Conservation (phyloP, 306 rosid genomes). For the Trifolium subterraneum region DNA sequence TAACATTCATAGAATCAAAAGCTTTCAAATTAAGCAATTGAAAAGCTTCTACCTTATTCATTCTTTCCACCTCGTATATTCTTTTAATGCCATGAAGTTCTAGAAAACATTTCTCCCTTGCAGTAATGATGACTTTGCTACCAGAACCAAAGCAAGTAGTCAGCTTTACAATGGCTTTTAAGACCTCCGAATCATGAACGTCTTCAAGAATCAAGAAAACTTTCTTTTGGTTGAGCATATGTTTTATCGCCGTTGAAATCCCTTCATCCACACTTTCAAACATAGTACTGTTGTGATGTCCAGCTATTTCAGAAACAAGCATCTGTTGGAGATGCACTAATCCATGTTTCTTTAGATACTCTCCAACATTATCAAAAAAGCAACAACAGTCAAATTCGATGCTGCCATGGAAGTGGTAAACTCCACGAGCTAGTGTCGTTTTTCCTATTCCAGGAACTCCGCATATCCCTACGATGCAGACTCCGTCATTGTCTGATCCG, state of each 20-base stretch:
- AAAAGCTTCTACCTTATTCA: background rate
- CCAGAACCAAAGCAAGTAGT: background rate
- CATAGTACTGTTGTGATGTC: background rate
- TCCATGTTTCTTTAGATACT: background rate
- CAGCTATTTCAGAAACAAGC: background rate
- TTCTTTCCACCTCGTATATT: background rate
- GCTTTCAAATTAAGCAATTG: background rate
- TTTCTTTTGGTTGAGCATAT: background rate
- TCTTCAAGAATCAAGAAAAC: background rate
- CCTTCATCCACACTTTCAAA: background rate
- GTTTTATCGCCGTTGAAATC: too few species aligned
- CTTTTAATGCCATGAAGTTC: background rate
- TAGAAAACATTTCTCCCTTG: background rate
- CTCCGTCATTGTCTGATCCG: background rate
- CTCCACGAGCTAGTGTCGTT: background rate
- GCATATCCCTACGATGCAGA: background rate
- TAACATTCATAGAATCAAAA: background rate
- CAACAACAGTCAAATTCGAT: background rate
- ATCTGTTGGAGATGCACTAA: background rate
- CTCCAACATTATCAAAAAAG: background rate
- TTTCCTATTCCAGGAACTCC: constrained; percentile 1
- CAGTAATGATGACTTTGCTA: background rate
- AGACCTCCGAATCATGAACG: background rate
- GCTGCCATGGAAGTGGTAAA: background rate
- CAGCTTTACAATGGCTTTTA: background rate